Percentiles rank a stretch among this genome's conserved stretches.
Conservation (phyloP, 208 protist genomes). For the Acanthamoeba lenticulata region DNA sequence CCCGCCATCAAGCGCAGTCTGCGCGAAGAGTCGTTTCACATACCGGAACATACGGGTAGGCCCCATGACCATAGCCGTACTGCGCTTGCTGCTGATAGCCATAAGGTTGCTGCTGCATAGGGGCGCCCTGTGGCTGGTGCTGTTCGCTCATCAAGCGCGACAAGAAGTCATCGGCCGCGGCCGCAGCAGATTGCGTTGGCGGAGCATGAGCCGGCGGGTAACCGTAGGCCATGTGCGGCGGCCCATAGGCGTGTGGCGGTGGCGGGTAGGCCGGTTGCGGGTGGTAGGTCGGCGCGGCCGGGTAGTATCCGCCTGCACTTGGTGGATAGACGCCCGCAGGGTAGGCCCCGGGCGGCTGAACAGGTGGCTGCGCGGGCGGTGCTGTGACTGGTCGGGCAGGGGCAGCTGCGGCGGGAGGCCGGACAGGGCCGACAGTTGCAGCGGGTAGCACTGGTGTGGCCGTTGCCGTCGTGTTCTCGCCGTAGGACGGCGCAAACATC, state of each 20-base stretch:
- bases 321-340: background rate
- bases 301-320: too few species aligned
- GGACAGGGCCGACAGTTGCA: too few species aligned
- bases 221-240: background rate
- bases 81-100: background rate
- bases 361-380: background rate
- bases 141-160: constrained; percentile 1
- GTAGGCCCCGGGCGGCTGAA: background rate
- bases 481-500: background rate
- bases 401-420: background rate
- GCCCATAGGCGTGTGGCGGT: too few species aligned
- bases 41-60: background rate
- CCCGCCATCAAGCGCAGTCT: background rate
- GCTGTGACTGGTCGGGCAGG: background rate
- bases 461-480: background rate
- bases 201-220: background rate
- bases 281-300: background rate
- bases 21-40: too few species aligned
- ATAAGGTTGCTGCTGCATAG: background rate
- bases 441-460: too few species aligned
- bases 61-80: background rate
- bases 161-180: constrained; percentile 23
- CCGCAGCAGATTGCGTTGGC: background rate
- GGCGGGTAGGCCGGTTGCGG: too few species aligned
- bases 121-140: background rate